Base-by-base conservation (phyloP, 257 asterid genomes). In the Scutellaria baicalensis region DNA sequence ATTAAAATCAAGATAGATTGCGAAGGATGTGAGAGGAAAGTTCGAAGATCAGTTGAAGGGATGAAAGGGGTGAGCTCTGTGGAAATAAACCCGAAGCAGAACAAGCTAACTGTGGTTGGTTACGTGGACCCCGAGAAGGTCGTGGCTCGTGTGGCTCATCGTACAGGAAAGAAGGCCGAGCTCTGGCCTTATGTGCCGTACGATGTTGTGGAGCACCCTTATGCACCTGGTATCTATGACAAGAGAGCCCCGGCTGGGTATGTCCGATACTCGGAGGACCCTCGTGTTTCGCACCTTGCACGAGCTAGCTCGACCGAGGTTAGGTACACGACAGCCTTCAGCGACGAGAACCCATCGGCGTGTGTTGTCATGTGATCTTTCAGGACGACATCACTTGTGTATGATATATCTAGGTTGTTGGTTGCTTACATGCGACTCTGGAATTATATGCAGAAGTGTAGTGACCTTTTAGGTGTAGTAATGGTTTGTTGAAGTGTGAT, bases 131-230 rank as follows among this genome's bases (percentile, higher is more conserved):
- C 99, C 1, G 82, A 84, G 42, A 91, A 89, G 79, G 97, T 94
- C 67, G 90, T 94, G 69, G 72, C 87, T 0, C 97, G 97, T 0
- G 97, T 94, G 59, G 92, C 90, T 9, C 91, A 86, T 68, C 91
- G 99, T 4, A 91, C 99, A 0, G 97, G 97, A 0, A 94, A 94
- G 84, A 91, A 82, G 84, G 97, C 83, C 0, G 99, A 94, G 88
- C 23, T 91, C 2, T 94, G 99, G 99, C 99, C 99, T 0, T 94
- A 91, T n/a, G 91, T 94, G 7, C 97, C 99, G 3, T 94, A 91
- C 61, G 99, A 94, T 62, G 96, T 84, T 0, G 99, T 94, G 0
- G 97, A 73, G 8, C 97, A 94, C 70, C 99, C 99, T 0, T 91
- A 94, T 1, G 99, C 99, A 0, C 90, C 80, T 0, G 99, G 99